Conservation (phyloP, 176 grass and related monocot species). For the Canna indica region DNA sequence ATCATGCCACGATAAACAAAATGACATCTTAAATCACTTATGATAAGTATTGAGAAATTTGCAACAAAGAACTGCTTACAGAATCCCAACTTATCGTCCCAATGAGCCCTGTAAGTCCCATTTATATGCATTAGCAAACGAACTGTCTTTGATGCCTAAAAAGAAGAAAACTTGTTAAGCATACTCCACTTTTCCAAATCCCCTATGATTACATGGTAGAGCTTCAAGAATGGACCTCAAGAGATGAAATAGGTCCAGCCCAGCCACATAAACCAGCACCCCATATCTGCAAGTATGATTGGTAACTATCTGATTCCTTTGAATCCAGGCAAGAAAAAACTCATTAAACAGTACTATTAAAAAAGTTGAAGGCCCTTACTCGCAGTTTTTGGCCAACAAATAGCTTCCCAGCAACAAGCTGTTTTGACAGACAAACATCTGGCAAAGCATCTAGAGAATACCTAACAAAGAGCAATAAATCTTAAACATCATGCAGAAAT, state of each 20-base stretch:
- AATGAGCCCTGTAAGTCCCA: conserved; percentile 70
- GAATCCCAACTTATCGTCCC: conserved; percentile 78
- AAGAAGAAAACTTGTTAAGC: conserved; percentile 1
- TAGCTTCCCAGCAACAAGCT: conserved; percentile 62
- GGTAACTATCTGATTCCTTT: background rate
- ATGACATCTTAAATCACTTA: conserved; percentile 7
- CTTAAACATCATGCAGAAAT: background rate
- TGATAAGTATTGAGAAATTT: conserved; percentile 4
- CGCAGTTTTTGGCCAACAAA: conserved; percentile 90
- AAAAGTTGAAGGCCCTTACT: conserved; percentile 28
- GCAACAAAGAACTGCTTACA: conserved; percentile 43
- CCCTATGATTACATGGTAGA: background rate
- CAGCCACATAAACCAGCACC: conserved; percentile 74
- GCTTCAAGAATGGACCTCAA: conserved; percentile 44
- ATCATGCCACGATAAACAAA: background rate
- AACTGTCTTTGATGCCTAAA: conserved; percentile 50
- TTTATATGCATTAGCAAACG: conserved; percentile 67
- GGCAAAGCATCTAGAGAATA: conserved; percentile 63
- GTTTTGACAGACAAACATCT: conserved; percentile 61
- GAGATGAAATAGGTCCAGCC: conserved; percentile 73
- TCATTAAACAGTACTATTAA: background rate
- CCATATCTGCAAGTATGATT: conserved; percentile 52
- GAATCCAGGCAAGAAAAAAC: conserved; percentile 14
- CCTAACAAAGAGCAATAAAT: conserved; percentile 30
- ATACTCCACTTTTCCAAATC: background rate